Percentiles rank a stretch among this genome's conserved stretches.
Evolutionary conservation across 805 yeast species (phyloP).

Genomic region (Brettanomyces bruxellensis): DNA sequence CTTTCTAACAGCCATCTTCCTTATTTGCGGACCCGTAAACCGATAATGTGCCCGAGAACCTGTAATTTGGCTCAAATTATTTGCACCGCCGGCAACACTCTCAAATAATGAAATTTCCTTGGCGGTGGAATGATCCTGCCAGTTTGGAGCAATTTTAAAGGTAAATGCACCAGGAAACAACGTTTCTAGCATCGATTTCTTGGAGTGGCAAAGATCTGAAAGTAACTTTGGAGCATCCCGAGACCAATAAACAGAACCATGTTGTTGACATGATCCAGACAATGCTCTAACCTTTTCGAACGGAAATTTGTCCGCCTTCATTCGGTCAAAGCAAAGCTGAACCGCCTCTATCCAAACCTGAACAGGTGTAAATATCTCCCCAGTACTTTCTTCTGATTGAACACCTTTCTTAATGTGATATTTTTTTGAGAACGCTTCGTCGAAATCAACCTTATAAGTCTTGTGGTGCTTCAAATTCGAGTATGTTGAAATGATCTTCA

Average conservation of each 20-base stretch:
- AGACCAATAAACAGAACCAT: slow-evolving; percentile 83
- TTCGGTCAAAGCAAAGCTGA: slow-evolving; percentile 48
- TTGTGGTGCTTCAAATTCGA: slow-evolving; percentile 39
- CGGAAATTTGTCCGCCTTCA: slow-evolving; percentile 45
- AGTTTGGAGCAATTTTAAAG: slow-evolving; percentile 66
- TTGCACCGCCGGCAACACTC: slow-evolving; percentile 48
- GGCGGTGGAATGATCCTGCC: slow-evolving; percentile 92
- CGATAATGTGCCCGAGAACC: slow-evolving; percentile 87
- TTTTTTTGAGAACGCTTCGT: slow-evolving; percentile 40
- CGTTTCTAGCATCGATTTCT: slow-evolving; percentile 34
- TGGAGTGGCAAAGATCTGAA: slow-evolving; percentile 21
- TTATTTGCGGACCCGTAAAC: slow-evolving; percentile 87
- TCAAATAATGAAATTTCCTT: slow-evolving; percentile 59
- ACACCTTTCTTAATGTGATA: slow-evolving; percentile 76
- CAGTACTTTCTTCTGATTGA: slow-evolving; percentile 37
- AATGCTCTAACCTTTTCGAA: slow-evolving; percentile 54
- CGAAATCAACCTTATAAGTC: slow-evolving; percentile 65
- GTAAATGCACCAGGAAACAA: slow-evolving; percentile 47
- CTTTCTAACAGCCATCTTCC: slow-evolving; percentile 52
- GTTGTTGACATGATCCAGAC: slow-evolving; percentile 88
- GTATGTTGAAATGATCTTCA: slow-evolving; percentile 64
- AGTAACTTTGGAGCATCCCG: slow-evolving; percentile 34
- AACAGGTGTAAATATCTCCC: slow-evolving; percentile 71
- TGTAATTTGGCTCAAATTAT: slow-evolving; percentile 52
- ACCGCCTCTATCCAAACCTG: slow-evolving; percentile 86